These are phyloP conservation scores for Penicillium turbatum DNA, from an alignment of 495 filamentous ascomycete species.

Conservation along the genomic window DNA sequence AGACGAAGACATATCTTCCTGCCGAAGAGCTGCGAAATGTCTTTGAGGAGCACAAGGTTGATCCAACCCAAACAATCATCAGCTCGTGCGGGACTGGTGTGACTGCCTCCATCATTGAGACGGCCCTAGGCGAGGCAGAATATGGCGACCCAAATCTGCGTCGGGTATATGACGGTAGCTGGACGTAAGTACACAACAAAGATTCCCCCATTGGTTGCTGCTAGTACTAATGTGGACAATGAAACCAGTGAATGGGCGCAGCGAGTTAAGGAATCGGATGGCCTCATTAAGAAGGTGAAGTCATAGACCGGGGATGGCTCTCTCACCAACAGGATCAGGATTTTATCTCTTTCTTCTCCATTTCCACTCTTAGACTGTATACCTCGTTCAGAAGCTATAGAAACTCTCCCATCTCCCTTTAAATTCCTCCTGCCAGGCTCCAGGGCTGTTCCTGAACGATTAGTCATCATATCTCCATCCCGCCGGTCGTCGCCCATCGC, in stretches of 20 bases:
- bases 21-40: slow-evolving; percentile 64
- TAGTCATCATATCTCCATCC: slow-evolving; percentile 7
- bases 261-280: slow-evolving; percentile 55
- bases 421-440: background rate
- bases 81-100: slow-evolving; percentile 91
- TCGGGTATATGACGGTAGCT: slow-evolving; percentile 91
- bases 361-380: slow-evolving; percentile 13
- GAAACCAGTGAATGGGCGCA: slow-evolving; percentile 69
- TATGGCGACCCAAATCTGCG: slow-evolving; percentile 63
- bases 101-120: slow-evolving; percentile 88
- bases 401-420: background rate
- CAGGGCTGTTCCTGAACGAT: background rate
- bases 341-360: background rate
- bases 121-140: slow-evolving; percentile 74
- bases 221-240: slow-evolving; percentile 12
- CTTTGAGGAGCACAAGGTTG: slow-evolving; percentile 72
- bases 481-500: slow-evolving; percentile 5
- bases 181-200: slow-evolving; percentile 69
- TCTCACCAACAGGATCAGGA: slow-evolving; percentile 19
- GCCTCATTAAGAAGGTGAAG: slow-evolving; percentile 54
- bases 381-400: background rate
- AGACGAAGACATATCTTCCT: slow-evolving; percentile 75
- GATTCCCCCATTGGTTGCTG: background rate
- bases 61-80: slow-evolving; percentile 81
- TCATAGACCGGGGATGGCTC: slow-evolving; percentile 12